phyloP scores from a whole-genome alignment of 768 basidiomycete species.

The Candolleomyces efflorescens region DNA sequence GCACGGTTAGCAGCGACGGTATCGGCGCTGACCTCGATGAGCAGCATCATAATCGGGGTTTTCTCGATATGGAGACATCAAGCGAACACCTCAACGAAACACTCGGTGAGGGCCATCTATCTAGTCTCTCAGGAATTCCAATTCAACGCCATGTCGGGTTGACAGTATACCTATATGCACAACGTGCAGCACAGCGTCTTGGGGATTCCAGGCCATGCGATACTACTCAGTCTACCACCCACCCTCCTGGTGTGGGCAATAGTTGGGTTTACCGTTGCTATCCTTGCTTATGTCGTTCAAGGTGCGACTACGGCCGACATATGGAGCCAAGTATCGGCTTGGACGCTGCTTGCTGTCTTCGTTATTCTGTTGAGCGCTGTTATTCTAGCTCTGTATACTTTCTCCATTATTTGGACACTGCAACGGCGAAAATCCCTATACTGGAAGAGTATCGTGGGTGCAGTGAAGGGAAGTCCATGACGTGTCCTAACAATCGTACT shows the following conservation, averaged over 20 bases:
- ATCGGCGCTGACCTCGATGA: constrained; percentile 47
- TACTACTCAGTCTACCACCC: constrained; percentile 48
- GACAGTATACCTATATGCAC: constrained; percentile 50
- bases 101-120: constrained; percentile 32
- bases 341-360: constrained; percentile 38
- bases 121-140: background rate
- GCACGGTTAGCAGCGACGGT: constrained; percentile 35
- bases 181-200: constrained; percentile 42
- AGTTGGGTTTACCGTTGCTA: constrained; percentile 40
- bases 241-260: constrained; percentile 56
- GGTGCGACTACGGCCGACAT: constrained; percentile 19
- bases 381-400: constrained; percentile 39
- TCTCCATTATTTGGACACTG: constrained; percentile 48
- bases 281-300: constrained; percentile 42
- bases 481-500: too few species aligned
- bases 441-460: background rate
- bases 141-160: background rate
- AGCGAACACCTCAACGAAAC: constrained; percentile 36
- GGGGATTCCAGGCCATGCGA: constrained; percentile 45
- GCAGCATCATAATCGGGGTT: constrained; percentile 51
- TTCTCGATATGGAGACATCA: constrained; percentile 57
- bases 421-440: constrained; percentile 19
- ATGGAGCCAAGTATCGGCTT: constrained; percentile 29
- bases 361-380: constrained; percentile 35
- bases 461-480: background rate